Evolutionary conservation across 371 early-diverging fungal genomes (phyloP).

Genomic region (Mucor mucedo): DNA sequence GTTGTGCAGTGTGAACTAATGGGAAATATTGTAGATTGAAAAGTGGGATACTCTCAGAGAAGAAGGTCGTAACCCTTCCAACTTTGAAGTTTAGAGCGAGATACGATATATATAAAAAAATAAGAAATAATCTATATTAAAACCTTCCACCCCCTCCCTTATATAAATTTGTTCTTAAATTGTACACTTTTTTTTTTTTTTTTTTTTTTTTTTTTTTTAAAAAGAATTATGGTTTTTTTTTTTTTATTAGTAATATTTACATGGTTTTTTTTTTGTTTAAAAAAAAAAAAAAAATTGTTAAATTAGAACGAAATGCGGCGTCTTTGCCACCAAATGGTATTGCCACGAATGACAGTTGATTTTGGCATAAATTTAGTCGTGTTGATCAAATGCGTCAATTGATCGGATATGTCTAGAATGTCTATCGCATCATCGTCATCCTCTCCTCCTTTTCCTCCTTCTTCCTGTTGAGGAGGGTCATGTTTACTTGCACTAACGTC

Average conservation of each 20-base stretch:
- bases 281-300: not conserved
- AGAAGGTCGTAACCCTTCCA: conserved; percentile 76
- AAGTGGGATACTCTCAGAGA: conserved; percentile 88
- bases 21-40: conserved; percentile 59
- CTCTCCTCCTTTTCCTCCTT: conserved; percentile 10
- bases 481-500: conserved; percentile 40
- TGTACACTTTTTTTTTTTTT: no score
- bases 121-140: no score
- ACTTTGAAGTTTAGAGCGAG: conserved; percentile 44
- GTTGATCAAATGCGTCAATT: conserved; percentile 22
- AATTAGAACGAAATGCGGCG: conserved; percentile 14
- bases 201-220: conserved; percentile 2
- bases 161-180: no score
- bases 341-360: conserved; percentile 44
- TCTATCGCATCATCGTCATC: conserved; percentile 5
- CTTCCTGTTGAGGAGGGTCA: conserved; percentile 21
- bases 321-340: conserved; percentile 55
- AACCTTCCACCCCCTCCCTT: no score
- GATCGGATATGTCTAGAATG: conserved; percentile 9
- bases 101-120: no score
- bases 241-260: conserved; percentile 5
- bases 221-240: no score
- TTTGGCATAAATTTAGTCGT: conserved; percentile 40
- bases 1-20: not conserved
- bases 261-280: conserved; percentile 1